These are phyloP conservation scores for Pseudogymnoascus sp. DNA, from an alignment of 2,329 filamentous ascomycete genomes.

Conservation along the genomic window DNA sequence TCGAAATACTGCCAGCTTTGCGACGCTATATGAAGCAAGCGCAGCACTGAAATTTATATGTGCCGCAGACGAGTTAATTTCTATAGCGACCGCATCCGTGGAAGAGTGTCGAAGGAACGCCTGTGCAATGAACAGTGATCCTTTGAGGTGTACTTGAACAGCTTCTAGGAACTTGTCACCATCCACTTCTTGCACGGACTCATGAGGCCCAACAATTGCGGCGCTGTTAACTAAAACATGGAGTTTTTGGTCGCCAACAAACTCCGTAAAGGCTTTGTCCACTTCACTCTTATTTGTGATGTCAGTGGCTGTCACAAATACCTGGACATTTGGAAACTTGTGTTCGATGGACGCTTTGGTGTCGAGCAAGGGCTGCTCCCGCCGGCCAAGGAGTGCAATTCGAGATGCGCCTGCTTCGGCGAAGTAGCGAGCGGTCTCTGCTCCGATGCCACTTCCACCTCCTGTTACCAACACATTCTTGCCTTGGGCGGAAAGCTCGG, in stretches of 20 bases:
- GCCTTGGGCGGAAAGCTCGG: constrained; percentile 32
- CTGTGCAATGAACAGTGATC: constrained; percentile 27
- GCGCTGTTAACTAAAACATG: constrained; percentile 36
- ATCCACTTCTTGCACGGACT: constrained; percentile 24
- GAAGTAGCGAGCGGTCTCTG: constrained; percentile 34
- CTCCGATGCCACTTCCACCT: constrained; percentile 38
- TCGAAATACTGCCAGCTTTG: constrained; percentile 26
- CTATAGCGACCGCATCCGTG: constrained; percentile 27
- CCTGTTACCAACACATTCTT: constrained; percentile 37
- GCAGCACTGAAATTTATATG: constrained; percentile 26
- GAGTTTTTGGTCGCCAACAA: constrained; percentile 27
- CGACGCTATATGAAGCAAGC: constrained; percentile 22
- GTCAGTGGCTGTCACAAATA: constrained; percentile 28
- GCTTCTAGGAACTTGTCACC: constrained; percentile 28
- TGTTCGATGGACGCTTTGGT: constrained; percentile 31
- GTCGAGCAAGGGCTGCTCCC: constrained; percentile 27
- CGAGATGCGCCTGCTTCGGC: constrained; percentile 35
- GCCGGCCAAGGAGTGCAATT: constrained; percentile 37
- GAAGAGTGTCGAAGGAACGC: constrained; percentile 29
- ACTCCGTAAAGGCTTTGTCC: constrained; percentile 27
- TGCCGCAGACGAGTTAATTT: constrained; percentile 29
- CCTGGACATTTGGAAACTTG: constrained; percentile 28
- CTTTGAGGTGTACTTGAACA: constrained; percentile 29
- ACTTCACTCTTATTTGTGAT: constrained; percentile 26
- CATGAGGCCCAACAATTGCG: constrained; percentile 24